Percentiles rank a stretch among this genome's conserved stretches.
phyloP scores from a whole-genome alignment of 805 yeast species.

The Yarrowia yakushimensis region DNA sequence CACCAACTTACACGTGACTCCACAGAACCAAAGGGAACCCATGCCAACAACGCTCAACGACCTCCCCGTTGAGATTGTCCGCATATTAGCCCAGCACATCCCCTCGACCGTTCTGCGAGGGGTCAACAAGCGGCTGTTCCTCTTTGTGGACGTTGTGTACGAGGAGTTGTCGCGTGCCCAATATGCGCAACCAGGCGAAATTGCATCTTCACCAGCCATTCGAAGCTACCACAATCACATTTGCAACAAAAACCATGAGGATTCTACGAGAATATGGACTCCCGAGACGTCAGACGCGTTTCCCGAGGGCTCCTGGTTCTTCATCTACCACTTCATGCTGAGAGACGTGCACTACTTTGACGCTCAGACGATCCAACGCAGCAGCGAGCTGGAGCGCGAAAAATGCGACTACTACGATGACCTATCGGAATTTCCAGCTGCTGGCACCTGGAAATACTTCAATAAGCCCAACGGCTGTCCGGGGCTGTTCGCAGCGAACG shows the following conservation, averaged over 20 bases:
- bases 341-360: constrained; percentile 17
- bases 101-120: neutral
- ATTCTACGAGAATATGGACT: neutral
- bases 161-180: constrained; percentile 20
- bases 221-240: constrained; percentile 3
- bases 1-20: constrained; percentile 4
- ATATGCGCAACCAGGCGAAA: neutral
- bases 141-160: constrained; percentile 8
- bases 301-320: constrained; percentile 14
- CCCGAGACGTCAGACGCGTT: neutral
- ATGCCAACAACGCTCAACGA: constrained; percentile 24
- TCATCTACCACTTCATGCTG: constrained; percentile 22
- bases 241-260: neutral
- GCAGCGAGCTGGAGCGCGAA: constrained; percentile 11
- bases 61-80: constrained; percentile 25
- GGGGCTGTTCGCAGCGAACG: constrained; percentile 10
- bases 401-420: constrained; percentile 8
- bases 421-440: constrained; percentile 16
- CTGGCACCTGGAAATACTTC: constrained; percentile 24
- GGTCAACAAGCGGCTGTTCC: constrained; percentile 14
- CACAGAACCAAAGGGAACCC: neutral
- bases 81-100: constrained; percentile 16
- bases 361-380: constrained; percentile 12
- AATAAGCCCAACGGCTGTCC: constrained; percentile 15
- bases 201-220: neutral